phyloP scores from a whole-genome alignment of 2,329 filamentous ascomycete species.

The Epichloe sp. region DNA sequence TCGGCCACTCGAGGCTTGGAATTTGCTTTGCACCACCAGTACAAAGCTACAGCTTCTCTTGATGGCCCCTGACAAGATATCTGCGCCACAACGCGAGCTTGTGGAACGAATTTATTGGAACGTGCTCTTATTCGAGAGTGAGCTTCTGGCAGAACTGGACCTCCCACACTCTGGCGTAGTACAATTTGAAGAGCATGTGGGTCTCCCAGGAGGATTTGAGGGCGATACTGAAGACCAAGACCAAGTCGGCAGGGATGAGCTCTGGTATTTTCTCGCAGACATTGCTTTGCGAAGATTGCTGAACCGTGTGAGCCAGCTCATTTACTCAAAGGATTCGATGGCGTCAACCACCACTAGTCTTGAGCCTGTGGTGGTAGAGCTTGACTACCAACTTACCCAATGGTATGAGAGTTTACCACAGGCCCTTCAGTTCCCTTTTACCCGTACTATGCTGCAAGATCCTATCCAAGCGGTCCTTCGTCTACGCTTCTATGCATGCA shows the following conservation, averaged over 20 bases:
- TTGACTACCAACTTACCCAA: slow-evolving; percentile 71
- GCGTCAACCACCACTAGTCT: slow-evolving; percentile 54
- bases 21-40: slow-evolving; percentile 62
- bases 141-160: slow-evolving; percentile 66
- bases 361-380: slow-evolving; percentile 64
- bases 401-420: slow-evolving; percentile 72
- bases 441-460: slow-evolving; percentile 51
- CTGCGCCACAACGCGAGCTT: slow-evolving; percentile 56
- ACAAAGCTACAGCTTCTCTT: slow-evolving; percentile 70
- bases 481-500: slow-evolving; percentile 71
- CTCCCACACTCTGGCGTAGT: slow-evolving; percentile 73
- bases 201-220: slow-evolving; percentile 65
- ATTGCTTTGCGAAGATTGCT: slow-evolving; percentile 66
- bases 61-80: slow-evolving; percentile 58
- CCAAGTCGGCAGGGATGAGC: slow-evolving; percentile 53
- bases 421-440: slow-evolving; percentile 66
- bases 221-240: slow-evolving; percentile 46
- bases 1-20: slow-evolving; percentile 74
- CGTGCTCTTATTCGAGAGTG: slow-evolving; percentile 65
- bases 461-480: slow-evolving; percentile 69
- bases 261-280: slow-evolving; percentile 79
- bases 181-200: slow-evolving; percentile 68
- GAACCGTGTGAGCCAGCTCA: slow-evolving; percentile 66
- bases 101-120: slow-evolving; percentile 79
- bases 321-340: slow-evolving; percentile 62